Base-by-base conservation (phyloP, 2,329 filamentous ascomycete species). In the Colletotrichum somersetense region DNA sequence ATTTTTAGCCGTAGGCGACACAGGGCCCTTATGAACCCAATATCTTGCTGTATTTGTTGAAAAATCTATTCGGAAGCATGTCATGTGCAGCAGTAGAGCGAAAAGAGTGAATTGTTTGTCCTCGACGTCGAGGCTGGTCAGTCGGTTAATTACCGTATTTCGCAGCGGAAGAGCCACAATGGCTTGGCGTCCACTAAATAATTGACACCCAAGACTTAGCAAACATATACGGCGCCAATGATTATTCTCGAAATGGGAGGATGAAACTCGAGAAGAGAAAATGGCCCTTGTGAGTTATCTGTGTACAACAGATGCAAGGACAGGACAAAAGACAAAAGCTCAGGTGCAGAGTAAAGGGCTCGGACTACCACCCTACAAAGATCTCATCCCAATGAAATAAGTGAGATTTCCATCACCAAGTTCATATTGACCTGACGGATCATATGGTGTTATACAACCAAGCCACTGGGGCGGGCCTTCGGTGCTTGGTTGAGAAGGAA, bases 401-500 rank as follows among this genome's bases (percentile, higher is more conserved):
- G 55, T 16, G 42, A n/a, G 30, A 62, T 71, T 71, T 62, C 44
- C 26, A 56, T 68, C 33, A 62, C 50, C 56, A 67, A 57, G 48
- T 62, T 71, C 68, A 57, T 33, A 67, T 35, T 52, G 50, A 57
- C 56, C 42, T 53, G 50, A 57, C 56, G 64, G 48, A 48, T 30
- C 55, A 56, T 42, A 56, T 42, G 42, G 57, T 35, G 64, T 62
- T 62, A 50, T 67, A 62, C 57, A 57, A 33, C 64, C 38, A n/a
- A 50, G 26, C 57, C 68, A 62, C n/a, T 26, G n/a, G n/a, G 57
- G 23, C 42, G n/a, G 57, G 23, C 33, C 57, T 62, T 38, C 20
- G 33, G 35, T 64, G 64, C 64, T 58, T 62, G 57, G 42, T 35
- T 58, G 57, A 38, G 14, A 23, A 30, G 20, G 35, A 18, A 3